Conservation (phyloP, 202 grass and related monocot species). For the Schoenoplectus triqueter region DNA sequence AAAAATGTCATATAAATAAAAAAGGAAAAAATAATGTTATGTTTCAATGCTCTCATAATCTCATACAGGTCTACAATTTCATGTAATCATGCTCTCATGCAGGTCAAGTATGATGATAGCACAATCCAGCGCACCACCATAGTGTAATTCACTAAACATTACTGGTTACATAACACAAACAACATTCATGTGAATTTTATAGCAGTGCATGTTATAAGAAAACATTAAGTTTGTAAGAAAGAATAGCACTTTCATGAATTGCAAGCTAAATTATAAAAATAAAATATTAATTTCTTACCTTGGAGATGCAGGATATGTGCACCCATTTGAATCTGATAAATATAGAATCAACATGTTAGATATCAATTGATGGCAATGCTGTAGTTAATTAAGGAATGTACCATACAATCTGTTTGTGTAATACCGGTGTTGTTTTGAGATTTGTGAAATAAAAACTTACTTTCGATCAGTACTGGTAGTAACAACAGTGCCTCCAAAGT, state of each 20-base stretch:
- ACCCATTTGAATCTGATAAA: conserved; percentile 38
- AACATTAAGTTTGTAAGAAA: not conserved
- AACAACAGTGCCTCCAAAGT: conserved; percentile 75
- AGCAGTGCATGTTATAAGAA: not conserved
- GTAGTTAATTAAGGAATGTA: not conserved
- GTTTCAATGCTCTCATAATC: no score
- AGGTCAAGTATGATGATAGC: no score
- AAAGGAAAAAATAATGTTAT: no score
- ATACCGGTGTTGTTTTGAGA: conserved; percentile 19
- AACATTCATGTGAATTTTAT: not conserved
- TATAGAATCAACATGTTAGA: not conserved
- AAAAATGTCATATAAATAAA: no score
- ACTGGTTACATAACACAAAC: not conserved
- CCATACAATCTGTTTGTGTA: not conserved
- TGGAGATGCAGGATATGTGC: conserved; percentile 42
- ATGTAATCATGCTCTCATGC: no score
- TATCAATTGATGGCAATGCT: not conserved
- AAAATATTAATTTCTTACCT: conserved; percentile 37
- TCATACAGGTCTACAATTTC: no score
- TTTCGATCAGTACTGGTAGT: conserved; percentile 54
- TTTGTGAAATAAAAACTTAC: conserved; percentile 37
- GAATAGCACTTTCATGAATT: not conserved
- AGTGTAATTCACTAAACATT: not conserved
- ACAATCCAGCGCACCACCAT: not conserved
- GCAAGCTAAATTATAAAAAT: not conserved